Evolutionary conservation across 2,329 filamentous ascomycete genomes (phyloP).

Genomic region (Trichoderma oligosporum): DNA sequence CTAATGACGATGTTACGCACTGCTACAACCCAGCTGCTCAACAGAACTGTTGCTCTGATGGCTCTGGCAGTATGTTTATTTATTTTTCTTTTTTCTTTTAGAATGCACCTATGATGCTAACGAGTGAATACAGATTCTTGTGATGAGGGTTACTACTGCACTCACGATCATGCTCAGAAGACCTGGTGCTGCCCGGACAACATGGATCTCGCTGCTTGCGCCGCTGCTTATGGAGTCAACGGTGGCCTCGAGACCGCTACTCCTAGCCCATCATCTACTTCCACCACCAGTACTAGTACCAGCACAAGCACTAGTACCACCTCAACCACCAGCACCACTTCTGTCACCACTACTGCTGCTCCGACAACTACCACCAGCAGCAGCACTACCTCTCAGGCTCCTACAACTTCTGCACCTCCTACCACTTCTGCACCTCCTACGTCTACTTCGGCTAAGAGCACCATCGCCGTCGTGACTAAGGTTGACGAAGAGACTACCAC

Average conservation of each 20-base stretch:
- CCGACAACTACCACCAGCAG: constrained; percentile 27
- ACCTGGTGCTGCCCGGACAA: constrained; percentile 61
- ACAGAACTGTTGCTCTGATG: constrained; percentile 56
- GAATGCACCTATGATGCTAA: neutral
- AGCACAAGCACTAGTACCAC: constrained; percentile 24
- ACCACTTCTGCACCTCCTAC: constrained; percentile 31
- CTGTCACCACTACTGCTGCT: constrained; percentile 24
- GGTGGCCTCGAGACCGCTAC: constrained; percentile 42
- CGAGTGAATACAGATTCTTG: constrained; percentile 49
- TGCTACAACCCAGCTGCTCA: constrained; percentile 53
- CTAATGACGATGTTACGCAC: constrained; percentile 48
- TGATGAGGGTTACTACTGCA: constrained; percentile 59
- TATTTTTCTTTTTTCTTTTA: neutral
- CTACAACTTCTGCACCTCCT: constrained; percentile 26
- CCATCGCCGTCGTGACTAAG: constrained; percentile 22
- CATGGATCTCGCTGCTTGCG: constrained; percentile 53
- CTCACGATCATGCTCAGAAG: constrained; percentile 45
- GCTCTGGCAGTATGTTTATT: constrained; percentile 50
- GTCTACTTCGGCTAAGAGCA: constrained; percentile 35
- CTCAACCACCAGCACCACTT: constrained; percentile 29
- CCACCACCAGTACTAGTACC: constrained; percentile 27
- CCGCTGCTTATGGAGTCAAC: constrained; percentile 48
- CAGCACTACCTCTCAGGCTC: constrained; percentile 29
- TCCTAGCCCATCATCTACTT: constrained; percentile 30
- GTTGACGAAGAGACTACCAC: constrained; percentile 23